phyloP scores from a whole-genome alignment of 306 rosid species.

The Styphnolobium japonicum region DNA sequence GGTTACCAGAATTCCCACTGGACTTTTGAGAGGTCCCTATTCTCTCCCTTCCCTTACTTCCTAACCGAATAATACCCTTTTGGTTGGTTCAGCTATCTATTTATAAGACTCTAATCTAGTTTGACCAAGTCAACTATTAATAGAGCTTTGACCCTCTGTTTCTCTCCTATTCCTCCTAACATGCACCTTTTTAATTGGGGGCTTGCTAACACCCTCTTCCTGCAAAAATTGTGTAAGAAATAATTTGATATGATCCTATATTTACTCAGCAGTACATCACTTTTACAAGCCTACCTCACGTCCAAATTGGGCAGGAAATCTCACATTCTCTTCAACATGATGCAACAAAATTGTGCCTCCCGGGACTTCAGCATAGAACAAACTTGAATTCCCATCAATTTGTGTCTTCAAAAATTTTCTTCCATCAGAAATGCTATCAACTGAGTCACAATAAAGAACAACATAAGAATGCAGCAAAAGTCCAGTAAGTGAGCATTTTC shows the following conservation, averaged over 20 bases:
- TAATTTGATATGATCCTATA: background rate
- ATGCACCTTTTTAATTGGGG: too few species aligned
- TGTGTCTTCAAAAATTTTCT: constrained; percentile 69
- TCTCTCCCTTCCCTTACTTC: too few species aligned
- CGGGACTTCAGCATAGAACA: constrained; percentile 83
- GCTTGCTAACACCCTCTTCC: too few species aligned
- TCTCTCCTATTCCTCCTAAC: too few species aligned
- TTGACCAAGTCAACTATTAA: too few species aligned
- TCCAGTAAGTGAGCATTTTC: background rate
- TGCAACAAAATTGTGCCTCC: constrained; percentile 68
- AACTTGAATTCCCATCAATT: constrained; percentile 58
- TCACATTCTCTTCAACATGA: constrained; percentile 65
- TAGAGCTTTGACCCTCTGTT: too few species aligned
- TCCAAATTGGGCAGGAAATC: constrained; percentile 88
- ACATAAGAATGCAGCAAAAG: constrained; percentile 29
- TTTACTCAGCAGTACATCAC: background rate
- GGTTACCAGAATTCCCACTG: too few species aligned
- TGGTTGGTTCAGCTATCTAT: too few species aligned
- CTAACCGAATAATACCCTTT: too few species aligned
- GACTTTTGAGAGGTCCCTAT: too few species aligned
- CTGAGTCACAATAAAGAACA: constrained; percentile 46
- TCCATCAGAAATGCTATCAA: constrained; percentile 60
- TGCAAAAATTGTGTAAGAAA: background rate
- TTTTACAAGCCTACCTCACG: constrained; percentile 72
- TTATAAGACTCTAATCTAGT: too few species aligned